Conservation (phyloP, 441 rosid species). For the Corymbia calophylla region DNA sequence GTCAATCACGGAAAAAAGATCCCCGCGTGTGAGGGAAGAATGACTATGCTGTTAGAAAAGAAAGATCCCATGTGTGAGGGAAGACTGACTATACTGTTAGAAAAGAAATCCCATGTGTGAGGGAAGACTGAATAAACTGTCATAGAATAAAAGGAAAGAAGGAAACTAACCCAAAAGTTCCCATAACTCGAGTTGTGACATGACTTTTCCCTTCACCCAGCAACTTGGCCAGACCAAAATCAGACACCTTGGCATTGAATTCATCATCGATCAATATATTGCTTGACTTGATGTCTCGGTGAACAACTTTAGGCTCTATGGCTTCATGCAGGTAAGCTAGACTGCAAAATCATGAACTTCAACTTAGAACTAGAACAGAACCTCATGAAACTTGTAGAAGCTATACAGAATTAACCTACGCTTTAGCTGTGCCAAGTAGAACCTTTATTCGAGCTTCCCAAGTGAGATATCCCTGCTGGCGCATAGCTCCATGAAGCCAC, state of each 20-base stretch:
- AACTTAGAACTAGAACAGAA: conserved; percentile 7
- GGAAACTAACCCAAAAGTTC: conserved; percentile 79
- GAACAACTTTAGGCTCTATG: conserved; percentile 98
- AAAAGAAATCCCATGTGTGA: neutral
- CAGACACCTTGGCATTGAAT: conserved; percentile 90
- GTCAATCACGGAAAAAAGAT: neutral
- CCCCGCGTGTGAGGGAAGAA: neutral
- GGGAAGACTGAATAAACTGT: neutral
- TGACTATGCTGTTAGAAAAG: neutral
- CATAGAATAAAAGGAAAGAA: neutral
- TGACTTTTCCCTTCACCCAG: conserved; percentile 95
- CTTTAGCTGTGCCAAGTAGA: conserved; percentile 91
- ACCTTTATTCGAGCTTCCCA: conserved; percentile 96
- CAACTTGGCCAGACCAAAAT: conserved; percentile 94
- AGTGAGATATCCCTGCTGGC: conserved; percentile 79
- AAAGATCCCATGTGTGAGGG: neutral
- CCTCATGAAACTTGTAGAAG: neutral
- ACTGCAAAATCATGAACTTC: conserved; percentile 30
- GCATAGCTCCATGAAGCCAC: conserved; percentile 98
- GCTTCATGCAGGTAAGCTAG: conserved; percentile 96
- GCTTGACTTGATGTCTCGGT: conserved; percentile 93
- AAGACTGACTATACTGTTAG: neutral
- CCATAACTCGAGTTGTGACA: conserved; percentile 97
- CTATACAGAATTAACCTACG: conserved; percentile 41
- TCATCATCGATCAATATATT: conserved; percentile 87